Evolutionary conservation across 2,329 filamentous ascomycete species (phyloP), one percentile per base, ranked within the genome.

Genomic region (Pestalotiopsis sp.): DNA sequence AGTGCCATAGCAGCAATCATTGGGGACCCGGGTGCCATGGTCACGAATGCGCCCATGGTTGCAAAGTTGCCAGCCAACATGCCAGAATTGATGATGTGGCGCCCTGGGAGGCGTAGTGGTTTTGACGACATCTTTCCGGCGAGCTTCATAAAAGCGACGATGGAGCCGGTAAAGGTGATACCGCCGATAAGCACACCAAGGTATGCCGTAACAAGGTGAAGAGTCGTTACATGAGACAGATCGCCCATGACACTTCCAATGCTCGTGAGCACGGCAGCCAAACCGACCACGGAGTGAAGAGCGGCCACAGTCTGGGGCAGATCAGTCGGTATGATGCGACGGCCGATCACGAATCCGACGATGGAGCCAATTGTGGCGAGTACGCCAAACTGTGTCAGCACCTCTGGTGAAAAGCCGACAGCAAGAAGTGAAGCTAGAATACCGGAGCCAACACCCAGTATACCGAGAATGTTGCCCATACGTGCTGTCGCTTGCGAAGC

Each of bases 281-380:
- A 86, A 78, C 94, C 94, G 39, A 97, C 94, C 7, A 97, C 94
- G 0, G 93, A 97, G 80, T 97, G 94, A 38, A 97, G 84, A 0
- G 94, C 94, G 23, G 94, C 94, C 2, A 97, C 94, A 0, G 93
- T 97, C 78, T 97, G 94, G 0, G 94, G 94, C 2, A 97, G 87
- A 67, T 94, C 93, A 0, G 94, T 97, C 0, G 94, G 93, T 0
- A 93, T 97, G 72, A 97, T 97, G 13, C 93, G 89, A 74, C 93
- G 92, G 58, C 94, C 94, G 71, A 97, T 95, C 27, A 94, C 77
- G 64, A 93, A 87, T 39, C 93, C 91, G 76, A 76, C 71, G 25
- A 95, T 76, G 66, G 89, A 87, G 68, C 94, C 94, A 11, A 92
- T 78, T 9, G 90, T 87, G 25, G 93, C 94, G 25, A 97, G 88